These are phyloP conservation scores for Arctium lappa DNA, from an alignment of 129 eudicot genomes.

Conservation along the genomic window DNA sequence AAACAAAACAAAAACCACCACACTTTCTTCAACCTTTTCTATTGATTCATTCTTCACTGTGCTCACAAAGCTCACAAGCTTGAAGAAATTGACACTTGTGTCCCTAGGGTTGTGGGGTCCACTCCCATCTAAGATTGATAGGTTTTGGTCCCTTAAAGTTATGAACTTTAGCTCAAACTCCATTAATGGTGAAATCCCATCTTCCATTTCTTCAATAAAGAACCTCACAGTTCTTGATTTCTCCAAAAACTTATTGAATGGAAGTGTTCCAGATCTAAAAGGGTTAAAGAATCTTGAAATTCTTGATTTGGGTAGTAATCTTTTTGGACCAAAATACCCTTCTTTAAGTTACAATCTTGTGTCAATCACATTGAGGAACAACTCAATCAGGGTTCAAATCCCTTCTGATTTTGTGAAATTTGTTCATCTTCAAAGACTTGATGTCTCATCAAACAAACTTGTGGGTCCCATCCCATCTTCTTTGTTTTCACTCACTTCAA, in stretches of 20 bases:
- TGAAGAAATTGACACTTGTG: constrained; percentile 68
- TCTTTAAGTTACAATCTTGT: constrained; percentile 54
- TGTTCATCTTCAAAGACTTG: constrained; percentile 51
- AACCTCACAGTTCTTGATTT: constrained; percentile 48
- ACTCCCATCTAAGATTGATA: constrained; percentile 57
- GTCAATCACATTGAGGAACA: constrained; percentile 46
- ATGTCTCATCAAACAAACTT: constrained; percentile 62
- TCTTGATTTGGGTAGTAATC: constrained; percentile 68
- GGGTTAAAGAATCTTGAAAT: constrained; percentile 45
- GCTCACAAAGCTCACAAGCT: constrained; percentile 64
- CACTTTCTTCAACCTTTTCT: constrained; percentile 58
- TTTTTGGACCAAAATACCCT: constrained; percentile 69
- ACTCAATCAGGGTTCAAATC: constrained; percentile 55
- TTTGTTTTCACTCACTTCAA: constrained; percentile 58
- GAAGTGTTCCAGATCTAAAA: constrained; percentile 71
- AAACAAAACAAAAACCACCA: constrained; percentile 41
- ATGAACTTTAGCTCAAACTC: constrained; percentile 78
- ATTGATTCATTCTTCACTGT: constrained; percentile 75
- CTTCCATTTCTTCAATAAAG: constrained; percentile 43
- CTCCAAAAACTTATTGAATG: constrained; percentile 61
- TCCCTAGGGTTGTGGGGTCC: constrained; percentile 86
- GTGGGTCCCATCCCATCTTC: constrained; percentile 77
- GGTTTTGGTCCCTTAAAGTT: constrained; percentile 58
- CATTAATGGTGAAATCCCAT: constrained; percentile 67
- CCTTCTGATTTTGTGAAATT: constrained; percentile 46